Evolutionary conservation across 169 alveolate genomes (phyloP).

Genomic region (Amoebophrya sp.): DNA sequence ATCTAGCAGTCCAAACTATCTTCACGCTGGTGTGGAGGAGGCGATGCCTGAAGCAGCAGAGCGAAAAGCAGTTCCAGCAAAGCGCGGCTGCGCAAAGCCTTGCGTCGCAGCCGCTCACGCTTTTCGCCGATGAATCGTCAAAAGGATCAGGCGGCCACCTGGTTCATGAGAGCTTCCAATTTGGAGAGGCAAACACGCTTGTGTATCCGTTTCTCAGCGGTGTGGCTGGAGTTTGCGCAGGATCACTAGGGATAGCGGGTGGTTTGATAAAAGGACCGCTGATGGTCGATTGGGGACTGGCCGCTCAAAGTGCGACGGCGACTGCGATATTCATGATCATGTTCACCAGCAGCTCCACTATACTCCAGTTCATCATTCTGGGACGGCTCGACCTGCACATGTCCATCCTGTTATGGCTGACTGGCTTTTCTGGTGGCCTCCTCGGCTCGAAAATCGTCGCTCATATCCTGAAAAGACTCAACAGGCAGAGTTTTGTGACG

Average conservation of each 20-base stretch:
- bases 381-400: slow-evolving; percentile 36
- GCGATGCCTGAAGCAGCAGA: neutral
- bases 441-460: slow-evolving; percentile 39
- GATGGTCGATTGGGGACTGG: slow-evolving; percentile 45
- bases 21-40: neutral
- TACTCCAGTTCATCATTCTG: slow-evolving; percentile 41
- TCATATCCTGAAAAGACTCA: slow-evolving; percentile 16
- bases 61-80: neutral
- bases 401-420: slow-evolving; percentile 30
- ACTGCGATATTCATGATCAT: slow-evolving; percentile 50
- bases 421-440: slow-evolving; percentile 40
- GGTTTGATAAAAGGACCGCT: slow-evolving; percentile 50
- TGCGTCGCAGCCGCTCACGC: too few relatives aligned
- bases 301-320: slow-evolving; percentile 44
- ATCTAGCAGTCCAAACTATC: neutral
- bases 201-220: slow-evolving; percentile 40
- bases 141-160: too few relatives aligned
- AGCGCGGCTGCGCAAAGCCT: too few relatives aligned
- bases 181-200: slow-evolving; percentile 7
- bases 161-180: neutral
- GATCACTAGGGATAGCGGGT: slow-evolving; percentile 47
- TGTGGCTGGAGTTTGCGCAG: slow-evolving; percentile 47
- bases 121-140: too few relatives aligned
- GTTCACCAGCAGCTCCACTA: slow-evolving; percentile 45
- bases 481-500: slow-evolving; percentile 42